Base-by-base conservation (phyloP, 202 grass and related monocot genomes). In the Dendrocalamus latiflorus region DNA sequence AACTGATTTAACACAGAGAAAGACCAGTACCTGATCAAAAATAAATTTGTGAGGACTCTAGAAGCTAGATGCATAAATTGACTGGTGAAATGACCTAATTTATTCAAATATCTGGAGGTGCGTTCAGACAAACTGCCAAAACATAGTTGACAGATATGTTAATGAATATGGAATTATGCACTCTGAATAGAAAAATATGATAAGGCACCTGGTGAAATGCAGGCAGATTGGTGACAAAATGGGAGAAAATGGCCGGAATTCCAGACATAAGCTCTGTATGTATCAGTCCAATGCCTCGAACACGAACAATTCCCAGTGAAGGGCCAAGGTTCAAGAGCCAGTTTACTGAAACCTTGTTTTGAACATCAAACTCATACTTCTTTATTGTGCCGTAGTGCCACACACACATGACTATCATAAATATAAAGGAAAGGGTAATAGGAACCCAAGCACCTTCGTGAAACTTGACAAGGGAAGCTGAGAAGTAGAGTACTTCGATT, bases 171-270 rank as follows among this genome's bases (percentile, higher is more conserved):
- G 13, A 77, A 75, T 30, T 1, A 53, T 62, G 36, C 39, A 58
- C 5, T 57, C n/a, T 82, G 63, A 56, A 83, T 45, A 68, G 13
- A 25, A 72, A 64, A 2, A 33, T 67, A 69, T 71, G 72, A 51
- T 25, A 70, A 56, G 20, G 9, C 62, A 98, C 96, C 96, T 98
- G 96, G 82, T 98, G 96, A 80, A 98, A 98, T 30, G 96, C 96
- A 26, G 96, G 96, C 15, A 98, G 62, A 78, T 98, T 98, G 36
- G 96, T 98, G 65, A 98, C 96, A 8, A 98, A 98, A 28, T 98
- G 96, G 45, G 96, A 95, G 75, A 98, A 98, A 57, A 98, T 95
- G 14, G 96, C 93, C 0, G 96, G 96, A 81, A 98, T 98, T 75
- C 96, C 96, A 30, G 96, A 91, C 73, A 88, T 92, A 41, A 98